phyloP scores from a whole-genome alignment of 495 filamentous ascomycete genomes.

The Ramalina intermedia region DNA sequence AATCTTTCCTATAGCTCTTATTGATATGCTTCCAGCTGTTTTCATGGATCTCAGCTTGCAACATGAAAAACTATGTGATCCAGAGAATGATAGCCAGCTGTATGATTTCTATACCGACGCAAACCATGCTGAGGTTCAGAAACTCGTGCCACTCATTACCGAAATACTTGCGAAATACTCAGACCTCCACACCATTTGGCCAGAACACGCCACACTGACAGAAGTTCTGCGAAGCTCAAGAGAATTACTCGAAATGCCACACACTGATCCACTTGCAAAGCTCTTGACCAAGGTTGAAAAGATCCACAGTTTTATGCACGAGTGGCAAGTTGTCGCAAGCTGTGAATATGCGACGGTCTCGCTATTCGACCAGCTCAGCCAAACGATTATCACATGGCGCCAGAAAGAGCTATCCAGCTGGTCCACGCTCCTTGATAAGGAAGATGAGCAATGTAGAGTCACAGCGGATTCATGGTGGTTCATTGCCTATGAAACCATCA shows the following conservation, averaged over 20 bases:
- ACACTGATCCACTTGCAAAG: slow-evolving; percentile 76
- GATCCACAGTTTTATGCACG: slow-evolving; percentile 63
- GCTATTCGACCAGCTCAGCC: slow-evolving; percentile 61
- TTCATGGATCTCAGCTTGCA: slow-evolving; percentile 47
- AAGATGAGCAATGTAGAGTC: slow-evolving; percentile 55
- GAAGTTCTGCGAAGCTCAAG: slow-evolving; percentile 65
- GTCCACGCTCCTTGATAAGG: slow-evolving; percentile 77
- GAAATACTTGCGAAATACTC: slow-evolving; percentile 53
- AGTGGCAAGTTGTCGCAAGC: slow-evolving; percentile 89
- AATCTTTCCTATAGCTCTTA: slow-evolving; percentile 26
- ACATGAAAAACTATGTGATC: slow-evolving; percentile 36
- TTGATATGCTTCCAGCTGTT: slow-evolving; percentile 47
- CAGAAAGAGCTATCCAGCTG: slow-evolving; percentile 83
- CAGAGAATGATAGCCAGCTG: slow-evolving; percentile 19
- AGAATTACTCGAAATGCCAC: slow-evolving; percentile 54
- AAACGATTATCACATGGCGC: slow-evolving; percentile 69
- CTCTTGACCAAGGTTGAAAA: slow-evolving; percentile 73
- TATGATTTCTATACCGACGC: slow-evolving; percentile 86
- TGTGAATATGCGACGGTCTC: slow-evolving; percentile 52
- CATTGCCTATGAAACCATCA: slow-evolving; percentile 74
- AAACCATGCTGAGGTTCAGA: slow-evolving; percentile 59
- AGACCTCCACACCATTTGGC: slow-evolving; percentile 54
- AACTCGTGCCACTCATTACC: slow-evolving; percentile 49
- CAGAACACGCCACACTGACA: slow-evolving; percentile 56
- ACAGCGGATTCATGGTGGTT: slow-evolving; percentile 93